phyloP scores from a whole-genome alignment of 1,284 basidiomycete genomes.

The Sanghuangporus weigelae region DNA sequence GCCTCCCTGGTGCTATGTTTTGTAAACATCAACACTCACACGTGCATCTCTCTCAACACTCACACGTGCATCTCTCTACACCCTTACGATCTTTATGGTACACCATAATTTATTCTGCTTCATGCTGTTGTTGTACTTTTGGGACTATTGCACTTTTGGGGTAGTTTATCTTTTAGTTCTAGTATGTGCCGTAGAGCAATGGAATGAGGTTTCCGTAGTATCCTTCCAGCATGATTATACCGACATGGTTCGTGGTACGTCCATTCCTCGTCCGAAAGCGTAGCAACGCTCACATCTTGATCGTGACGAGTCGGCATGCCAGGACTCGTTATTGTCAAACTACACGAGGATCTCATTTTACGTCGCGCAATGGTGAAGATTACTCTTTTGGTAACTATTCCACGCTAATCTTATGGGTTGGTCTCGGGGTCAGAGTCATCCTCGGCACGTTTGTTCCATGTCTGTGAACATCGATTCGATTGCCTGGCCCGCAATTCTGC shows the following conservation, averaged over 20 bases:
- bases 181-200: background rate
- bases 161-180: background rate
- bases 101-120: background rate
- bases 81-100: background rate
- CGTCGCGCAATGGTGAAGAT: background rate
- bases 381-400: background rate
- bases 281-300: background rate
- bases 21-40: background rate
- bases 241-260: no score
- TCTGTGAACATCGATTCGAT: background rate
- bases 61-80: background rate
- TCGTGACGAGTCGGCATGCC: background rate
- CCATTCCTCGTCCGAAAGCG: no score
- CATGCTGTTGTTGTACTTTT: background rate
- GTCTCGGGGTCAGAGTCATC: slow-evolving; percentile 4
- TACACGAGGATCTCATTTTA: slow-evolving; percentile 10
- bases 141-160: background rate
- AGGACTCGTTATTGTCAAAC: background rate
- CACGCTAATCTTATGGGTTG: background rate
- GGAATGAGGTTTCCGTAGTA: background rate
- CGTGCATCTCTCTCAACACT: background rate
- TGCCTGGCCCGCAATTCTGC: no score
- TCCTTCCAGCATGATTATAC: background rate
- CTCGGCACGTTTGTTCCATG: background rate
- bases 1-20: background rate